Evolutionary conservation across 2,329 filamentous ascomycete species (phyloP).

Genomic region (Lasiodiplodia gonubiensis): DNA sequence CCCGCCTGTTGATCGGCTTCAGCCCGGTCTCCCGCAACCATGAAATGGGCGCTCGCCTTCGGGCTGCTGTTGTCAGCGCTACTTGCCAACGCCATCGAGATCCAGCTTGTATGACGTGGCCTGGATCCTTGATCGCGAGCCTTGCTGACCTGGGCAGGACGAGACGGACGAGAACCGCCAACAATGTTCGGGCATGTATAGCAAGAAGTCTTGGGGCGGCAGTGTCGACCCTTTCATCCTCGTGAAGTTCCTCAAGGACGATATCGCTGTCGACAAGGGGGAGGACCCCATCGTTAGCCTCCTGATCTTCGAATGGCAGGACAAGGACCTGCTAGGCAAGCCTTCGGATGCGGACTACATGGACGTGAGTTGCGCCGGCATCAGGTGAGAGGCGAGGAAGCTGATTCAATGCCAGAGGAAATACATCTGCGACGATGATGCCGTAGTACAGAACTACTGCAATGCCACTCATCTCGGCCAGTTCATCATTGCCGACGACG

Average conservation of each 20-base stretch:
- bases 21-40: conserved; percentile 32
- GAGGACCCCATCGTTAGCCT: conserved; percentile 80
- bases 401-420: conserved; percentile 55
- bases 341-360: conserved; percentile 45
- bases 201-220: conserved; percentile 85
- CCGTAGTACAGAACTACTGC: conserved; percentile 73
- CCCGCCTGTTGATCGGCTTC: conserved; percentile 5
- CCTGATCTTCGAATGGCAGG: conserved; percentile 93
- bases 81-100: conserved; percentile 44
- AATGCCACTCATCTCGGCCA: conserved; percentile 78
- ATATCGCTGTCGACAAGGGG: conserved; percentile 37
- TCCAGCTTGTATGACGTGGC: conserved; percentile 39
- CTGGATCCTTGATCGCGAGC: conserved; percentile 25
- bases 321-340: conserved; percentile 78
- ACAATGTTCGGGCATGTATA: conserved; percentile 94
- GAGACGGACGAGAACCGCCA: conserved; percentile 72
- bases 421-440: conserved; percentile 77
- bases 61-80: conserved; percentile 41
- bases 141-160: conserved; percentile 59
- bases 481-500: conserved; percentile 81
- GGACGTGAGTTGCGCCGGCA: conserved; percentile 38
- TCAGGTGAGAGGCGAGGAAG: conserved; percentile 36
- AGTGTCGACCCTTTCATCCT: conserved; percentile 87
- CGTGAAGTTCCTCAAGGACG: conserved; percentile 74
- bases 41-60: conserved; percentile 44